These are phyloP conservation scores for Akanthomyces muscarius DNA, from an alignment of 2,329 filamentous ascomycete genomes.

Conservation along the genomic window DNA sequence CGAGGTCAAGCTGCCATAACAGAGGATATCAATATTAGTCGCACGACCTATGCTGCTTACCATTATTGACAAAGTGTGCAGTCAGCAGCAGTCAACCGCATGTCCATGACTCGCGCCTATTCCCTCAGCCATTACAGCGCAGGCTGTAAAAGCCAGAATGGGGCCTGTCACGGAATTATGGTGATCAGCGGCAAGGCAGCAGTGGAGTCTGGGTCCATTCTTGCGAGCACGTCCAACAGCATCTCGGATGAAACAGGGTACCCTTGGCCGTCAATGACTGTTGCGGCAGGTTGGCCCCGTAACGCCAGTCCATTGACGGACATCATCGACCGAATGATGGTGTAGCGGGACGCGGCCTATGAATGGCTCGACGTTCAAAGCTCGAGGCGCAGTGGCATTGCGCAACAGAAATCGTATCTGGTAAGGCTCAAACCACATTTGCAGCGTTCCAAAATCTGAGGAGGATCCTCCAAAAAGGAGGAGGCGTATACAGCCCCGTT, in stretches of 20 bases:
- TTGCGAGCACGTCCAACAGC: background rate
- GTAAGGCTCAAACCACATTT: background rate
- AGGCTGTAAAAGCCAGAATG: background rate
- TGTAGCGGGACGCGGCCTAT: background rate
- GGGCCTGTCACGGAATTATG: background rate
- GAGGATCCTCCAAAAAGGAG: background rate
- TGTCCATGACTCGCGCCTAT: background rate
- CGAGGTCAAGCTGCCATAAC: background rate
- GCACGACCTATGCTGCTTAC: background rate
- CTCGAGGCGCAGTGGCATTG: background rate
- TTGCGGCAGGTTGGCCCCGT: background rate
- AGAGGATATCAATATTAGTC: too few relatives aligned
- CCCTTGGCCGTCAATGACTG: conserved; percentile 3
- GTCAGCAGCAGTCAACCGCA: background rate
- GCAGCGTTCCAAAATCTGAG: background rate
- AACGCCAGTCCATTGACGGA: background rate
- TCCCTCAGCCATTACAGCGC: background rate
- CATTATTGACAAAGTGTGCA: background rate
- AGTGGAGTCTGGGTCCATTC: background rate
- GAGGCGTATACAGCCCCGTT: background rate
- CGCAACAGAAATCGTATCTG: background rate
- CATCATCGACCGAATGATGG: background rate
- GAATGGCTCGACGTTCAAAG: background rate
- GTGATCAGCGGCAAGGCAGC: conserved; percentile 9
- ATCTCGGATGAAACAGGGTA: conserved; percentile 12